A percentile compares a stretch with the other conserved stretches of the same genome.
Evolutionary conservation across 768 basidiomycete genomes (phyloP).

Genomic region (Asterophora parasitica): DNA sequence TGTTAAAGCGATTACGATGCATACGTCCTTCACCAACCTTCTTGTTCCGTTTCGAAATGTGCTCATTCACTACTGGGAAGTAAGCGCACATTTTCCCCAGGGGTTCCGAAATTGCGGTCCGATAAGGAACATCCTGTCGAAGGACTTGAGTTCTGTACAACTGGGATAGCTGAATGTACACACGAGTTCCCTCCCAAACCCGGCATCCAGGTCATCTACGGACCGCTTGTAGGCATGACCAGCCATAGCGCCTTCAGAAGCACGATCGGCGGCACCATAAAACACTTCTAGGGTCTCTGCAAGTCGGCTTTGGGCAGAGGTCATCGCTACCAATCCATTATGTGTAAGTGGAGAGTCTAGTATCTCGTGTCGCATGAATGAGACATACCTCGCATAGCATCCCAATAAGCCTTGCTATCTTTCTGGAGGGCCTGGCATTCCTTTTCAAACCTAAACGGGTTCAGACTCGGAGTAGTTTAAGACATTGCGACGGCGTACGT

Average conservation of each 20-base stretch:
- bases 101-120: conserved; percentile 93
- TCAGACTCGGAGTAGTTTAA: conserved; percentile 3
- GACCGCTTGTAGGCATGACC: conserved; percentile 95
- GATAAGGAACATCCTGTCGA: conserved; percentile 83
- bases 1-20: neutral
- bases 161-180: conserved; percentile 18
- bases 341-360: neutral
- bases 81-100: conserved; percentile 96
- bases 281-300: conserved; percentile 93
- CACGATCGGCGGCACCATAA: conserved; percentile 79
- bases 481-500: conserved; percentile 48
- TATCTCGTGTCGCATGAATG: neutral
- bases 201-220: conserved; percentile 88
- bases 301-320: conserved; percentile 84
- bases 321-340: conserved; percentile 66
- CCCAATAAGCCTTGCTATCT: conserved; percentile 91
- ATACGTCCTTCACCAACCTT: conserved; percentile 51
- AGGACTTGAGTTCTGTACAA: conserved; percentile 1
- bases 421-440: conserved; percentile 92
- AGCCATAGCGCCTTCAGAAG: conserved; percentile 93
- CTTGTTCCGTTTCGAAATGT: conserved; percentile 92
- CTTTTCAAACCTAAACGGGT: conserved; percentile 78
- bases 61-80: conserved; percentile 90
- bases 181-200: conserved; percentile 81
- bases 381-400: conserved; percentile 83